Evolutionary conservation across 176 grass and related monocot species (phyloP).

Genomic region (Avena sativa): DNA sequence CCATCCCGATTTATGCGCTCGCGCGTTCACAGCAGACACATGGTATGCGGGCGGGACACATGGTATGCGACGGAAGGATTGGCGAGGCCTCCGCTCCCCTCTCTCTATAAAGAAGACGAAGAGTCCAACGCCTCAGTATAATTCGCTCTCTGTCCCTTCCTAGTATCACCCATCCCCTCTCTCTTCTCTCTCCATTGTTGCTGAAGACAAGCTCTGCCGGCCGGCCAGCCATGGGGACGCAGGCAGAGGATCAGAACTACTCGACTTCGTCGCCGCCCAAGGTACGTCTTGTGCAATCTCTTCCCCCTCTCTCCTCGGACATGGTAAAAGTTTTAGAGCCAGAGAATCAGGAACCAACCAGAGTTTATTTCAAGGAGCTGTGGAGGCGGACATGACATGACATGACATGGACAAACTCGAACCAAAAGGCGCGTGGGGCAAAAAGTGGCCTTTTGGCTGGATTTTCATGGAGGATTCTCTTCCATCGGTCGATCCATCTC

Average conservation of each 20-base stretch:
- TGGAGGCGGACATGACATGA: neutral
- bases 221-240: neutral
- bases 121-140: neutral
- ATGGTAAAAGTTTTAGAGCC: neutral
- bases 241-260: neutral
- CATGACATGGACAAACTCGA: neutral
- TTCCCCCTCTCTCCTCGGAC: neutral
- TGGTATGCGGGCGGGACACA: neutral
- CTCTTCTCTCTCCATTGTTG: neutral
- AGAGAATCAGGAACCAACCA: neutral
- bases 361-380: neutral
- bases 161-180: neutral
- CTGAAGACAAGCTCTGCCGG: neutral
- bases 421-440: neutral
- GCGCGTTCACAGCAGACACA: neutral
- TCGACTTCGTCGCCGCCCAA: neutral
- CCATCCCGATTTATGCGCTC: neutral
- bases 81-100: neutral
- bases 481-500: neutral
- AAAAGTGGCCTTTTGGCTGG: slow-evolving; percentile 33
- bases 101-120: neutral
- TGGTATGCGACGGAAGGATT: too few relatives aligned
- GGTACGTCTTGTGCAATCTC: neutral
- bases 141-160: neutral
- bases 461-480: slow-evolving; percentile 4